Percentiles rank a stretch among this genome's conserved stretches.
Conservation (phyloP, 441 rosid species). For the Arabidopsis hybrid region DNA sequence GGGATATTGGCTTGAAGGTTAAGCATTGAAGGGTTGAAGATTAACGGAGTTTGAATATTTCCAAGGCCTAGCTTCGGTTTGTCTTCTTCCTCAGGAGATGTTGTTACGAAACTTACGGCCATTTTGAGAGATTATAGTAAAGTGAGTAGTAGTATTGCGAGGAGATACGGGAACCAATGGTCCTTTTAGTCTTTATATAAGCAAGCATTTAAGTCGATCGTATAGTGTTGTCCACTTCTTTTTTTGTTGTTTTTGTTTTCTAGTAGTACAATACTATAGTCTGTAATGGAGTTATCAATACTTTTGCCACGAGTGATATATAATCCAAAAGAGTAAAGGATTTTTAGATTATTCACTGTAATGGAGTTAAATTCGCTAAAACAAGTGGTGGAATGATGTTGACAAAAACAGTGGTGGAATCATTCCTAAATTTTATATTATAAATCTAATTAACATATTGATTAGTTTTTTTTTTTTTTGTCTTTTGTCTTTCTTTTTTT, state of each 20-base stretch:
- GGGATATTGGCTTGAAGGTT: constrained; percentile 64
- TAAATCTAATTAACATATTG: neutral
- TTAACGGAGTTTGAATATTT: constrained; percentile 42
- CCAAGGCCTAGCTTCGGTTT: constrained; percentile 37
- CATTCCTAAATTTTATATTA: neutral
- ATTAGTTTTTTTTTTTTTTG: neutral
- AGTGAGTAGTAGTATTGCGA: neutral
- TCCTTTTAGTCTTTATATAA: constrained; percentile 27
- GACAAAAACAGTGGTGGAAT: neutral
- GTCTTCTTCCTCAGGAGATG: constrained; percentile 30
- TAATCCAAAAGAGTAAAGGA: no score
- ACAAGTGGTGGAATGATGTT: neutral
- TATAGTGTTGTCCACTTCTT: constrained; percentile 31
- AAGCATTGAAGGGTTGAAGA: constrained; percentile 75
- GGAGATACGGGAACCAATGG: no score
- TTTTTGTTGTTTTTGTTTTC: no score
- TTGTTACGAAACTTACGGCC: constrained; percentile 35
- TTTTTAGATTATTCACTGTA: neutral
- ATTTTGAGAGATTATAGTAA: constrained; percentile 17
- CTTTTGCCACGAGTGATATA: constrained; percentile 12
- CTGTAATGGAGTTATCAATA: neutral
- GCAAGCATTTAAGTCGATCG: constrained; percentile 24
- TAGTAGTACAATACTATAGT: no score
- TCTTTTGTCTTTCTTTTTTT: neutral
- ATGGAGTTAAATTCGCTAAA: constrained; percentile 7